Evolutionary conservation across 352 stramenopile species (phyloP).

Genomic region (Phytophthora nicotianae): DNA sequence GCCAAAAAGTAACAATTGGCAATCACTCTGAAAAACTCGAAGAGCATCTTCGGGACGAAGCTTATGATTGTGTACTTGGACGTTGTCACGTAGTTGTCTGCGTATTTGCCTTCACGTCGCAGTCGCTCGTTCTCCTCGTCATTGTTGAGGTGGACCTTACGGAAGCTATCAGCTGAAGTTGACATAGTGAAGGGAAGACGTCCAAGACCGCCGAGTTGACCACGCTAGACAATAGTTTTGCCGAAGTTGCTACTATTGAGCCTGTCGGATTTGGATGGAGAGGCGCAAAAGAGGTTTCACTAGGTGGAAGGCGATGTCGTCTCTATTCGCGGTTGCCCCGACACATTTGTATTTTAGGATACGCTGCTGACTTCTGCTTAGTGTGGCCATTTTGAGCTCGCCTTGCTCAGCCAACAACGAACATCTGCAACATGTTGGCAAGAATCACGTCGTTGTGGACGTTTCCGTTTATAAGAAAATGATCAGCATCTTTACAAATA

Average conservation of each 20-base stretch:
- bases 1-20: slow-evolving; percentile 96
- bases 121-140: slow-evolving; percentile 67
- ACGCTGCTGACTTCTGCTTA: too few relatives aligned
- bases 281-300: slow-evolving; percentile 25
- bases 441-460: not conserved
- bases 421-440: too few relatives aligned
- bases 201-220: not conserved
- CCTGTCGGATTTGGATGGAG: slow-evolving; percentile 7
- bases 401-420: not conserved
- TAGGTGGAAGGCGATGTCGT: not conserved
- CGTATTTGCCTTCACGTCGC: slow-evolving; percentile 45
- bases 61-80: slow-evolving; percentile 95
- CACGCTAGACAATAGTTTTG: not conserved
- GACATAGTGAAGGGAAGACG: slow-evolving; percentile 9
- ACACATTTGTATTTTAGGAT: slow-evolving; percentile 14
- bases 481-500: too few relatives aligned
- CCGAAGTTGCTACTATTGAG: slow-evolving; percentile 6
- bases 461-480: not conserved
- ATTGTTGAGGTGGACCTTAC: slow-evolving; percentile 61
- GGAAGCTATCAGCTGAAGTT: slow-evolving; percentile 40
- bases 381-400: not conserved
- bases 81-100: slow-evolving; percentile 82
- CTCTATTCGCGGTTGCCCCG: slow-evolving; percentile 3
- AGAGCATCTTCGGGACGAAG: slow-evolving; percentile 94
- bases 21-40: slow-evolving; percentile 94